These are phyloP conservation scores for Cryptococcus sp. DNA, from an alignment of 1,284 basidiomycete genomes.

Conservation along the genomic window DNA sequence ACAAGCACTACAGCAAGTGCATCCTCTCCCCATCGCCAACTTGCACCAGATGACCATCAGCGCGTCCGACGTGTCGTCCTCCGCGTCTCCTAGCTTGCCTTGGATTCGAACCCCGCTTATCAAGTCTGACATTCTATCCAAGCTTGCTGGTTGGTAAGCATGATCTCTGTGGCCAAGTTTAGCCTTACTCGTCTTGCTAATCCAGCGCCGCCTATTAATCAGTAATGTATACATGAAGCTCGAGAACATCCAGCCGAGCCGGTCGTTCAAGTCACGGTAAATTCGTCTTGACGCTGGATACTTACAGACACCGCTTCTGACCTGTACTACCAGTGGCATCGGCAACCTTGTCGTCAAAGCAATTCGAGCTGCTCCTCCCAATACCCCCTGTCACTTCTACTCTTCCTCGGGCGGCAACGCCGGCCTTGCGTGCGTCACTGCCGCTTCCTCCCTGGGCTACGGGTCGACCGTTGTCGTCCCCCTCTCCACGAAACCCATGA, in stretches of 20 bases:
- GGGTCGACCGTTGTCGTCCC: constrained; percentile 25
- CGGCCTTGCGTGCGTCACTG: constrained; percentile 24
- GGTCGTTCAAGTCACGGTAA: constrained; percentile 31
- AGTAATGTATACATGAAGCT: constrained; percentile 28
- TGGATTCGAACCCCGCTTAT: constrained; percentile 28
- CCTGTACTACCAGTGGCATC: constrained; percentile 16
- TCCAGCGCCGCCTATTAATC: neutral
- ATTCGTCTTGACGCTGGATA: neutral
- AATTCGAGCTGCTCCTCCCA: constrained; percentile 3
- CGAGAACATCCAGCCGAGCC: constrained; percentile 27
- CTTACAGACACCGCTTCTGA: neutral
- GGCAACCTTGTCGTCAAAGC: constrained; percentile 20
- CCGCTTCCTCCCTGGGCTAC: constrained; percentile 19
- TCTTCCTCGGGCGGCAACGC: constrained; percentile 29
- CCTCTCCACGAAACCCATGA: constrained; percentile 17
- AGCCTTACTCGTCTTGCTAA: neutral
- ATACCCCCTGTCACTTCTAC: constrained; percentile 23
- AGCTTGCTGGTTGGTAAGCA: constrained; percentile 26
- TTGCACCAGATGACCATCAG: too few relatives aligned
- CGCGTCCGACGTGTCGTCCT: too few relatives aligned
- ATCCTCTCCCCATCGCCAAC: too few relatives aligned
- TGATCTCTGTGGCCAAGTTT: too few relatives aligned
- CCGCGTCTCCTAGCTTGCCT: constrained; percentile 2
- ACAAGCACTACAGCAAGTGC: too few relatives aligned
- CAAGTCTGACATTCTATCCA: constrained; percentile 17